phyloP scores from a whole-genome alignment of 352 stramenopile species.

The Phytophthora podocarpi region DNA sequence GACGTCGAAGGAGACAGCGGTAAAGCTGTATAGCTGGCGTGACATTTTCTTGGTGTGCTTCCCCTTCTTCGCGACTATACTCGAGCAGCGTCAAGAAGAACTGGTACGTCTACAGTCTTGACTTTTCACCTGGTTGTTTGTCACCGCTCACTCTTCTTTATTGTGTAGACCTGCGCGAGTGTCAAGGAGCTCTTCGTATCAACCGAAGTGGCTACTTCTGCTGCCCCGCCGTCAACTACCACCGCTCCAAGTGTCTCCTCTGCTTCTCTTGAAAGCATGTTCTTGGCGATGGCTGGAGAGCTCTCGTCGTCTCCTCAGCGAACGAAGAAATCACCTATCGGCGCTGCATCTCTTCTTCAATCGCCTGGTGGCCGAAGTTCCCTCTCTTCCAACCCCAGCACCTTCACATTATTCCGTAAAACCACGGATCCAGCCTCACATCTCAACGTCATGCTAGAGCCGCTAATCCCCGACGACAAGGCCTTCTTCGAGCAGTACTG shows the following conservation, averaged over 20 bases:
- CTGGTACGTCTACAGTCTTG: slow-evolving; percentile 15
- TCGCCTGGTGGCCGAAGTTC: slow-evolving; percentile 12
- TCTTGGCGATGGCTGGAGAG: slow-evolving; percentile 22
- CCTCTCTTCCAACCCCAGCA: background rate
- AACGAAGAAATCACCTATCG: background rate
- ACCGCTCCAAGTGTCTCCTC: background rate
- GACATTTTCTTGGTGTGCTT: slow-evolving; percentile 46
- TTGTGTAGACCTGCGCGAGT: slow-evolving; percentile 14
- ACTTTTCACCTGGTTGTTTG: background rate
- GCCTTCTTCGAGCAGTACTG: slow-evolving; percentile 35
- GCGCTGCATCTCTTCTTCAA: slow-evolving; percentile 4
- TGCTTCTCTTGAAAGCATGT: slow-evolving; percentile 21
- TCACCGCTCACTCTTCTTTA: background rate
- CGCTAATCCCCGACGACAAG: slow-evolving; percentile 6
- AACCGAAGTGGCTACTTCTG: background rate
- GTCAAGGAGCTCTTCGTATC: slow-evolving; percentile 18
- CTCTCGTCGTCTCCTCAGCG: background rate
- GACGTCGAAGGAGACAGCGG: background rate
- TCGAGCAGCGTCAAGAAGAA: slow-evolving; percentile 31
- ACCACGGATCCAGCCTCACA: background rate
- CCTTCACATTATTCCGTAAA: too few relatives aligned
- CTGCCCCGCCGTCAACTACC: background rate
- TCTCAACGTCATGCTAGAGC: slow-evolving; percentile 11
- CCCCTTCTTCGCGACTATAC: slow-evolving; percentile 24
- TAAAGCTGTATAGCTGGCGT: slow-evolving; percentile 47